Evolutionary conservation across 148 eudicot species (phyloP).

Genomic region (Limonium bicolor): DNA sequence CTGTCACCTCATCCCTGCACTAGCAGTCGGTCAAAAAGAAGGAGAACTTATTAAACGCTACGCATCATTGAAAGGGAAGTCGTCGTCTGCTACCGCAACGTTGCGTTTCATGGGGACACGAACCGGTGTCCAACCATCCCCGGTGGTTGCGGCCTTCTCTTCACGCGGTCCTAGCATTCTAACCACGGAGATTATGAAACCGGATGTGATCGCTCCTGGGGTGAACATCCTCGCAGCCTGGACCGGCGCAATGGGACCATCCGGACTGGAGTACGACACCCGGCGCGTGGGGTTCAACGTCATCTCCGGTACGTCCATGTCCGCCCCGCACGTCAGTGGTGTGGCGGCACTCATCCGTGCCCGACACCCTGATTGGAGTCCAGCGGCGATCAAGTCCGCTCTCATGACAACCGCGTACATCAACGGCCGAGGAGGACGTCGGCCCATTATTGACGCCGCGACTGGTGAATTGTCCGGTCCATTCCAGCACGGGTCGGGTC

Average conservation of each 20-base stretch:
- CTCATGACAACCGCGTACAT: conserved; percentile 38
- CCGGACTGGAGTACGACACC: conserved; percentile 11
- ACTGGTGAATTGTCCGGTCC: background rate
- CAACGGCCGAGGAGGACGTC: conserved; percentile 8
- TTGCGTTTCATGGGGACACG: conserved; percentile 16
- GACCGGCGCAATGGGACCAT: conserved; percentile 11
- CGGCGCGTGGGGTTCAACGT: conserved; percentile 17
- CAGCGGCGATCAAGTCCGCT: conserved; percentile 25
- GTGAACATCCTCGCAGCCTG: conserved; percentile 30
- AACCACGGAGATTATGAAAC: conserved; percentile 21
- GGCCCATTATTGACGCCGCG: conserved; percentile 1
- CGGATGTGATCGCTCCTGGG: conserved; percentile 39
- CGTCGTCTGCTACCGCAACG: conserved; percentile 16
- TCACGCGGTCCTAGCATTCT: conserved; percentile 28
- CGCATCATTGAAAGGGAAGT: too few relatives aligned
- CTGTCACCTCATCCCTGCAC: conserved; percentile 74
- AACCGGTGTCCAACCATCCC: conserved; percentile 19
- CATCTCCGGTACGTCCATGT: conserved; percentile 34
- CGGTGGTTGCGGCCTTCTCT: conserved; percentile 22
- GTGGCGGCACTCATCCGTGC: conserved; percentile 29
- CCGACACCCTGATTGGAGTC: conserved; percentile 34
- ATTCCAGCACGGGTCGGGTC: conserved; percentile 21
- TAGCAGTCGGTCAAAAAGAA: conserved; percentile 55
- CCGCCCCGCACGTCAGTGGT: conserved; percentile 38
- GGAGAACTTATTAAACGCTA: conserved; percentile 51